Base-by-base conservation (phyloP, 495 filamentous ascomycete genomes). In the Aspergillus haitiensis region DNA sequence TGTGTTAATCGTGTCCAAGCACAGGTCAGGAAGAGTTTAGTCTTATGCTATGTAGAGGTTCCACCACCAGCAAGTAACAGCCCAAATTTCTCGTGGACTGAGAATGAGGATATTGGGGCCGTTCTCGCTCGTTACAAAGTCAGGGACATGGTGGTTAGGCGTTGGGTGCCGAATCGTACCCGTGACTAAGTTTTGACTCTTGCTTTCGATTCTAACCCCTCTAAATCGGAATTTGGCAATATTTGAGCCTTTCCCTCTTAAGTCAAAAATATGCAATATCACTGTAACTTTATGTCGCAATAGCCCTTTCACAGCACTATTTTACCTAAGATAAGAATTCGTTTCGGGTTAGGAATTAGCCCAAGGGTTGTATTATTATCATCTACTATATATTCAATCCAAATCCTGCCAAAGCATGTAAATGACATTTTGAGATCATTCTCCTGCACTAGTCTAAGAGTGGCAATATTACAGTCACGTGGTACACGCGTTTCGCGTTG, bases 41-140 rank as follows among this genome's bases (percentile, higher is more conserved):
- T 97, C 36, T 66, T 98, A 11, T 85, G 86, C 57, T 99, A 93
- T 70, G 93, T 98, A 2, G 93, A 99, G 60, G 79, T 98, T 11
- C 95, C 95, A 7, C 83, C 88, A 9, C 91, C 93, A 5, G 53
- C 71, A 13, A 68, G 72, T 6, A 56, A 55, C n/a, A 32, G 44
- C 9, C 13, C 55, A 10, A 40, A 48, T 12, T 35, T 34, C 7
- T 13, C 57, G 21, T 58, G 55, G 33, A 8, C 58, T 42, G 35
- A 21, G 21, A 59, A 54, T 2, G 47, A 81, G 12, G 84, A 87
- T 55, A 80, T 95, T 40, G 81, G 83, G 3, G 78, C 70, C 12
- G 68, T 91, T 34, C 68, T 98, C 39, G 80, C 79, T 67, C 77
- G 80, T 48, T 99, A 96, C 66, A 87, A 79, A 55, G 84, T 98